Conservation (phyloP, 108 stramenopile species). For the Cylindrotheca fusiformis region DNA sequence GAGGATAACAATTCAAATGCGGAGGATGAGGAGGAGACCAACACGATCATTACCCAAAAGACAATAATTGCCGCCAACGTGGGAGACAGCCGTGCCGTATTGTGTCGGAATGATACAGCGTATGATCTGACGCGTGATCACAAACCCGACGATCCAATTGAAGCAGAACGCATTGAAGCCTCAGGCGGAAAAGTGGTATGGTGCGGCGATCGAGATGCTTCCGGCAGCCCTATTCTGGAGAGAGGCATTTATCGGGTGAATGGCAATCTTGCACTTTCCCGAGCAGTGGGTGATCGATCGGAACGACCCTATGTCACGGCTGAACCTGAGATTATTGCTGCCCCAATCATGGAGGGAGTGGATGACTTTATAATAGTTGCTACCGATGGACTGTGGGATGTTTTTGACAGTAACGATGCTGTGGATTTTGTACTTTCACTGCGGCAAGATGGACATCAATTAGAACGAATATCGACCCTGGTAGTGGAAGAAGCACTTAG, state of each 20-base stretch:
- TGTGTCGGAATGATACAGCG: constrained; percentile 63
- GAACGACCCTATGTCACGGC: constrained; percentile 84
- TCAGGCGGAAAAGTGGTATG: constrained; percentile 74
- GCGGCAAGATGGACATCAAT: constrained; percentile 14
- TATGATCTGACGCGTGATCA: constrained; percentile 81
- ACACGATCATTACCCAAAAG: constrained; percentile 3
- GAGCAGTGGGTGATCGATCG: constrained; percentile 92
- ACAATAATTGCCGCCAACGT: constrained; percentile 86
- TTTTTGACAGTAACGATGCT: constrained; percentile 75
- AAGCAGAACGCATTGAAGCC: constrained; percentile 57
- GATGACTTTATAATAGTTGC: constrained; percentile 63
- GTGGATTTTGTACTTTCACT: constrained; percentile 66
- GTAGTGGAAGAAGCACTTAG: constrained; percentile 77
- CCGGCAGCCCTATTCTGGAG: constrained; percentile 48
- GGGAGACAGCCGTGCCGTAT: constrained; percentile 86
- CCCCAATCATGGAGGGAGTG: constrained; percentile 35
- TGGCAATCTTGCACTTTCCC: constrained; percentile 91
- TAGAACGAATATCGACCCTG: constrained; percentile 46
- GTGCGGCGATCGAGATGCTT: constrained; percentile 50
- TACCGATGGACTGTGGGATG: constrained; percentile 94
- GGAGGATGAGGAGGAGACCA: neutral
- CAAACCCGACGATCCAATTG: constrained; percentile 72
- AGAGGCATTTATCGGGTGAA: constrained; percentile 91
- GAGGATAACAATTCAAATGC: too few relatives aligned
- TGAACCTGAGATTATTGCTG: constrained; percentile 74